phyloP scores from a whole-genome alignment of 1,139 yeast genomes.

The Pichia sp. region DNA sequence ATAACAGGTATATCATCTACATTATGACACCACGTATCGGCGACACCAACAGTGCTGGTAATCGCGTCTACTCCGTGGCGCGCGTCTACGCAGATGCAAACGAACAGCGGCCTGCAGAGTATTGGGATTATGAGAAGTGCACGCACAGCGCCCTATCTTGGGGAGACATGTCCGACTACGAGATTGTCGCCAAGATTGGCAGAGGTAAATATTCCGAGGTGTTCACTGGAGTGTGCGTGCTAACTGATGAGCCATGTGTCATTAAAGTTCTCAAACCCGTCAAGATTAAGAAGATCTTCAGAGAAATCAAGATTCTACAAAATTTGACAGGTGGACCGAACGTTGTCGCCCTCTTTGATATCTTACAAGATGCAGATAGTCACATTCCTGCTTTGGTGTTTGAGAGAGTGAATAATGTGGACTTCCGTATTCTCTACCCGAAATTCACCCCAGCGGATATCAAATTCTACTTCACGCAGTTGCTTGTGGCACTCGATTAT shows the following conservation, averaged over 20 bases:
- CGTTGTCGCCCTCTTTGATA: slow-evolving; percentile 71
- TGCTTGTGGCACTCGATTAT: slow-evolving; percentile 83
- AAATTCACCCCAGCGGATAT: slow-evolving; percentile 78
- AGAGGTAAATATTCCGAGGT: slow-evolving; percentile 98
- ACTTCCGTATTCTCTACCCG: slow-evolving; percentile 88
- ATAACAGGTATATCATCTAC: not conserved
- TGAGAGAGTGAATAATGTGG: slow-evolving; percentile 85
- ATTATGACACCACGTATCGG: not conserved
- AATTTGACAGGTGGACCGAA: slow-evolving; percentile 86
- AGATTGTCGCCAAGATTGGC: slow-evolving; percentile 87
- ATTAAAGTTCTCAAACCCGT: slow-evolving; percentile 97
- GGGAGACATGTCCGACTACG: slow-evolving; percentile 74
- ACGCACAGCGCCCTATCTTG: slow-evolving; percentile 33
- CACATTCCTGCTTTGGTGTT: slow-evolving; percentile 92
- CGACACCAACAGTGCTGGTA: slow-evolving; percentile 10
- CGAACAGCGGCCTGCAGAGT: slow-evolving; percentile 67
- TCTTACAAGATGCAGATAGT: slow-evolving; percentile 84
- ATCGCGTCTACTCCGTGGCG: slow-evolving; percentile 55
- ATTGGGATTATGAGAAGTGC: slow-evolving; percentile 85
- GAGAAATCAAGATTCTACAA: slow-evolving; percentile 89
- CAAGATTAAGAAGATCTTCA: slow-evolving; percentile 88
- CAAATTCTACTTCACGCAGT: slow-evolving; percentile 81
- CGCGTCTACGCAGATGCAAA: slow-evolving; percentile 86
- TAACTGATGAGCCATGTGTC: slow-evolving; percentile 53
- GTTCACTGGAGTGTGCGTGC: slow-evolving; percentile 67